These are phyloP conservation scores for Zostera marina DNA, from an alignment of 116 monocot genomes.

Conservation along the genomic window DNA sequence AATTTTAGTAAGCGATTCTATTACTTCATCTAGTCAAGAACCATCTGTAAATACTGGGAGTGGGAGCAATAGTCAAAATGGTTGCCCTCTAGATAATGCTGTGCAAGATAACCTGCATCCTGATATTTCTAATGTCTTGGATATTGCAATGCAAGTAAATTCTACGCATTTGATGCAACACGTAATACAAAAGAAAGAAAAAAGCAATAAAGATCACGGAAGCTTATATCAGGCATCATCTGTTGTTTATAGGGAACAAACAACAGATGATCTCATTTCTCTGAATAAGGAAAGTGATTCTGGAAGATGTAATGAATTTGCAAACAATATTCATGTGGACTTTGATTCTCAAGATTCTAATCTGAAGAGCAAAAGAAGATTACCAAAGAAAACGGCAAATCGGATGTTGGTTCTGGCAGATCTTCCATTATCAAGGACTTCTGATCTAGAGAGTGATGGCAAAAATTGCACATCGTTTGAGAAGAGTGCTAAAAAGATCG, in stretches of 20 bases:
- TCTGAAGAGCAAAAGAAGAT: slow-evolving; percentile 8
- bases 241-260: slow-evolving; percentile 9
- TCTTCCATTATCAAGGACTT: slow-evolving; percentile 3
- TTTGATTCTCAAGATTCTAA: slow-evolving; percentile 1
- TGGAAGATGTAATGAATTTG: slow-evolving; percentile 4
- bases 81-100: slow-evolving; percentile 3
- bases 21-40: slow-evolving; percentile 8
- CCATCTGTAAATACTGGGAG: slow-evolving; percentile 5
- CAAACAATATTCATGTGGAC: slow-evolving; percentile 4
- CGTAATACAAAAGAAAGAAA: slow-evolving; percentile 6
- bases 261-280: slow-evolving; percentile 1
- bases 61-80: neutral
- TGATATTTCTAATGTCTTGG: slow-evolving; percentile 10
- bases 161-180: neutral
- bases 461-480: slow-evolving; percentile 4
- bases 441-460: slow-evolving; percentile 10
- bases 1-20: slow-evolving; percentile 10
- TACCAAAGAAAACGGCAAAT: slow-evolving; percentile 8
- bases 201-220: slow-evolving; percentile 5
- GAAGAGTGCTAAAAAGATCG: neutral
- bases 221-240: slow-evolving; percentile 3
- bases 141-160: slow-evolving; percentile 6
- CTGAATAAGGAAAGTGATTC: slow-evolving; percentile 9
- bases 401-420: slow-evolving; percentile 1
- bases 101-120: slow-evolving; percentile 8